Base-by-base conservation (phyloP, 2,329 filamentous ascomycete genomes). In the Fusarium pseudonygamai region DNA sequence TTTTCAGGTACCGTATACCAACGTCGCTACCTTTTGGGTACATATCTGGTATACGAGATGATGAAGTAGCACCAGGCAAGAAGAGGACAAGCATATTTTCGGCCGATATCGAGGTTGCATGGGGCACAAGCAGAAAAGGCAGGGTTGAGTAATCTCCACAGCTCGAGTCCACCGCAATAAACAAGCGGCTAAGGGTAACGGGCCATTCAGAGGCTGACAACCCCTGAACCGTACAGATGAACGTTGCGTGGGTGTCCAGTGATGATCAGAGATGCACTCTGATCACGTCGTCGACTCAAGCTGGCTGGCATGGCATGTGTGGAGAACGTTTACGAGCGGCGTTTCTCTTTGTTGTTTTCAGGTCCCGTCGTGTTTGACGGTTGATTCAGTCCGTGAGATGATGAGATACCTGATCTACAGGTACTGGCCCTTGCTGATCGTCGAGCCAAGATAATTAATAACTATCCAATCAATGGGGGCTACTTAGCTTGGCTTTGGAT, bases 171-270 rank as follows among this genome's bases (percentile, higher is more conserved):
- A 60, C 59, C 69, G 60, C 39, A 67, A 46, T 34, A 62, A 47
- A 39, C 45, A 72, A 69, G 71, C 72, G 72, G 67, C 65, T 74
- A 74, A 60, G 50, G 59, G 36, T 24, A 61, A 53, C 46, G 39
- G 71, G 20, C 71, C 71, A 72, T 39, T 69, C 62, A 72, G 67
- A 67, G 60, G 68, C 40, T 60, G 26, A 64, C 30, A n/a, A 63
- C 71, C 71, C 71, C 67, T 67, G 71, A 40, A 47, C 39, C 69
- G 66, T 57, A n/a, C 40, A 64, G 63, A 74, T 75, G 67, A 75
- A 71, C 57, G 34, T 56, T 42, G 49, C 49, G 71, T 36, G 64
- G 59, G 32, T 42, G 37, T 58, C 57, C 63, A 73, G 52, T 68
- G 55, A 65, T 65, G 68, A 55, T 39, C 46, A 71, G 56, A 67